Evolutionary conservation across 1,284 basidiomycete species (phyloP).

Genomic region (Cronartium ribicola): DNA sequence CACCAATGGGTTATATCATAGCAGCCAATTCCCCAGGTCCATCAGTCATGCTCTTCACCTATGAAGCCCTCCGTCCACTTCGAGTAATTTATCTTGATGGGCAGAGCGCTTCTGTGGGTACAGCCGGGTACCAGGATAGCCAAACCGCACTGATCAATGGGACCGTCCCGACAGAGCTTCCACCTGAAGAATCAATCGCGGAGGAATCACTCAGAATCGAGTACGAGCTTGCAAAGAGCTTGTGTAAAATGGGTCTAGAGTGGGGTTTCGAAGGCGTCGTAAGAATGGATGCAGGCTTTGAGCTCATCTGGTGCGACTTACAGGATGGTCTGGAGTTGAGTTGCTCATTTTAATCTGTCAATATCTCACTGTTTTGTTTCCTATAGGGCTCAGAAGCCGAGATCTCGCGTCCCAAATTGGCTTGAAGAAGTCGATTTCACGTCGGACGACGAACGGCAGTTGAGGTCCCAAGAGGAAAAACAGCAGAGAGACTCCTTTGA

Average conservation of each 20-base stretch:
- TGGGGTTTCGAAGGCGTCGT: constrained; percentile 3
- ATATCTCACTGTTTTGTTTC: too few species aligned
- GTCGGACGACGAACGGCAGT: too few species aligned
- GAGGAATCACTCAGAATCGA: background rate
- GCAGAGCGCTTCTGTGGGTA: background rate
- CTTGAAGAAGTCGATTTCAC: too few species aligned
- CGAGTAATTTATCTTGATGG: constrained; percentile 3
- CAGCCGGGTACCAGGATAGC: background rate
- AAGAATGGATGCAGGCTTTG: constrained; percentile 1
- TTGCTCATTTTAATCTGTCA: too few species aligned
- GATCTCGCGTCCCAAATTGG: too few species aligned
- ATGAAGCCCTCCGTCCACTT: background rate
- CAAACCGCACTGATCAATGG: background rate
- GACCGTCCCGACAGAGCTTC: too few species aligned
- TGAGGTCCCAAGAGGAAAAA: too few species aligned
- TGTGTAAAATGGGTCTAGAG: background rate
- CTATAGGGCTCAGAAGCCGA: too few species aligned
- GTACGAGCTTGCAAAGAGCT: background rate
- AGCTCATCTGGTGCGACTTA: constrained; percentile 9
- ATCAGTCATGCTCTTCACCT: background rate
- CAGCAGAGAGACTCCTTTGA: background rate
- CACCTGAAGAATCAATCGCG: too few species aligned
- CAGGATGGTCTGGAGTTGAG: background rate
- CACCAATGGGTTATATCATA: background rate
- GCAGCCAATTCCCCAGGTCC: background rate